phyloP scores from a whole-genome alignment of 1,284 basidiomycete genomes.

The Ganoderma multipileum region DNA sequence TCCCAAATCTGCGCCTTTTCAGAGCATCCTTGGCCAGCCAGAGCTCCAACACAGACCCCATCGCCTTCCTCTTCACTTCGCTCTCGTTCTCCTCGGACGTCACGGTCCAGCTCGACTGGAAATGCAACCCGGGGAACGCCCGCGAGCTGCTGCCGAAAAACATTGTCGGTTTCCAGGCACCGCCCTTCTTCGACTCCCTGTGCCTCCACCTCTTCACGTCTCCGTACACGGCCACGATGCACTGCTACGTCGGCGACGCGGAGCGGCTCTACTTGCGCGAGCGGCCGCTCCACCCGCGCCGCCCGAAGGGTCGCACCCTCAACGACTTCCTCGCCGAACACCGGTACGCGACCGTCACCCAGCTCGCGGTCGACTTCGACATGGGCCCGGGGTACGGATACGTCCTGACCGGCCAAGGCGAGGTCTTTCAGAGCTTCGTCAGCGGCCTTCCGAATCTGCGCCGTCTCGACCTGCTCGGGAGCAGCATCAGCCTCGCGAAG shows the following conservation, averaged over 20 bases:
- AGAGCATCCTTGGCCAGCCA: background rate
- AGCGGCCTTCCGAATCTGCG: background rate
- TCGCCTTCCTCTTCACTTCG: background rate
- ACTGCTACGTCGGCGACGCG: background rate
- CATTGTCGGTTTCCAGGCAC: background rate
- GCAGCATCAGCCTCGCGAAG: background rate
- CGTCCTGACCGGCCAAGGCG: background rate
- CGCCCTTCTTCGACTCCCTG: conserved; percentile 1
- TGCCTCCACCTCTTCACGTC: background rate
- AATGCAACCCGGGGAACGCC: background rate
- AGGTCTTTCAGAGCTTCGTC: background rate
- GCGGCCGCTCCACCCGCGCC: background rate
- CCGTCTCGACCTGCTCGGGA: background rate
- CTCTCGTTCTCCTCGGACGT: background rate
- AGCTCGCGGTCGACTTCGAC: background rate
- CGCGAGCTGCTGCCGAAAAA: background rate
- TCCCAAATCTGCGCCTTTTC: background rate
- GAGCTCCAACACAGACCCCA: background rate
- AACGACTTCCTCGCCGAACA: background rate
- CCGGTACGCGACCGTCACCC: background rate
- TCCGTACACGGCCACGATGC: background rate
- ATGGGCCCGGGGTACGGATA: background rate
- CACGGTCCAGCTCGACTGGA: background rate
- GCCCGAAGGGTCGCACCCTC: background rate
- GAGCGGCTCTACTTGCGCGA: background rate